These are phyloP conservation scores for Penicillium sp. DNA, from an alignment of 2,329 filamentous ascomycete species.

Conservation along the genomic window DNA sequence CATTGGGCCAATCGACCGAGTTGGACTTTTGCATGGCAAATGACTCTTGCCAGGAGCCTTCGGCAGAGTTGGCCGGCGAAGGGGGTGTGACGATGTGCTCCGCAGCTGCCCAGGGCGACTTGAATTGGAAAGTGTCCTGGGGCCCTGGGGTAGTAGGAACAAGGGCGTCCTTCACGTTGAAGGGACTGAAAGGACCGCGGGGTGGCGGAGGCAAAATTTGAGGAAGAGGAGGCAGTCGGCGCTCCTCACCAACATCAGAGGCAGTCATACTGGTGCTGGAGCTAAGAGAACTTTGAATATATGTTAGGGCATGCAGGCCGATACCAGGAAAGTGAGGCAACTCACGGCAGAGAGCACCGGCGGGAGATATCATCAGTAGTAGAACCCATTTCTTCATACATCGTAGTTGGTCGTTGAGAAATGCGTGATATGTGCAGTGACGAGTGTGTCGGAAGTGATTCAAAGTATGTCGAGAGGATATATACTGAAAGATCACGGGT, in stretches of 20 bases:
- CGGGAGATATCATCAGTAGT: constrained; percentile 24
- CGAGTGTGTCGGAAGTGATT: constrained; percentile 8
- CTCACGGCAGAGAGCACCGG: constrained; percentile 34
- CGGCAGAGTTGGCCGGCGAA: constrained; percentile 33
- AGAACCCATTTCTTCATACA: constrained; percentile 28
- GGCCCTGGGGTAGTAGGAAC: constrained; percentile 28
- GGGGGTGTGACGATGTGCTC: constrained; percentile 30
- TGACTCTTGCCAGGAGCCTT: constrained; percentile 31
- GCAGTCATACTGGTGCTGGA: constrained; percentile 14
- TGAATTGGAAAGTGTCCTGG: constrained; percentile 30
- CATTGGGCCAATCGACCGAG: constrained; percentile 27
- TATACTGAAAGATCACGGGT: constrained; percentile 8
- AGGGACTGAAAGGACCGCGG: constrained; percentile 34
- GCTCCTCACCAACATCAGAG: constrained; percentile 28
- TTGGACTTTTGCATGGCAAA: constrained; percentile 24
- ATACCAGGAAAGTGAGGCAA: not conserved
- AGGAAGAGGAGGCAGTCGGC: constrained; percentile 32
- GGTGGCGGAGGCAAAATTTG: constrained; percentile 30
- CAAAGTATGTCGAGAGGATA: constrained; percentile 9
- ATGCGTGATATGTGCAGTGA: constrained; percentile 6
- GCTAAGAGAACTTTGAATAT: constrained; percentile 12
- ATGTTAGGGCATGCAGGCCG: not conserved
- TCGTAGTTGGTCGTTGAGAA: constrained; percentile 14
- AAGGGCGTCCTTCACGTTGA: constrained; percentile 24
- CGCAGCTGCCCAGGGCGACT: constrained; percentile 24